Conservation (phyloP, 257 asterid genomes). For the Solanum neorickii region DNA sequence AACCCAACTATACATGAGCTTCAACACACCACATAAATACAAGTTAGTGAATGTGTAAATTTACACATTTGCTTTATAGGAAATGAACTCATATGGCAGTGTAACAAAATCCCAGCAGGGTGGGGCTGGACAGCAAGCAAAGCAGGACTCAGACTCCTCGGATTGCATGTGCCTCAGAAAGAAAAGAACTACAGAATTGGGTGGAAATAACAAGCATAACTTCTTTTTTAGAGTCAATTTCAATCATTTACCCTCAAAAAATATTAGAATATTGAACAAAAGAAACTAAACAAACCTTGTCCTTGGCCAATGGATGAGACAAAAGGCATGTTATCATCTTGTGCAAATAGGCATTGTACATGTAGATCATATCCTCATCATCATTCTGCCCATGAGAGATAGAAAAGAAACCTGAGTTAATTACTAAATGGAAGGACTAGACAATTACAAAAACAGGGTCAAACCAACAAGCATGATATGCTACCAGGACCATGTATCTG, state of each 20-base stretch:
- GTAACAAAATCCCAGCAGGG: neutral
- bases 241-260: neutral
- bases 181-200: neutral
- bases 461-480: neutral
- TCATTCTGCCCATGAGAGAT: constrained; percentile 57
- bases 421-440: neutral
- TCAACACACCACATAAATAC: neutral
- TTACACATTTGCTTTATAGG: neutral
- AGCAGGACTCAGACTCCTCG: neutral
- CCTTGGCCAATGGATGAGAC: constrained; percentile 79
- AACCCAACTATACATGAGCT: neutral
- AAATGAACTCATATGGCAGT: neutral
- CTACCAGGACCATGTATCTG: neutral
- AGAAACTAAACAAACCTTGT: constrained; percentile 55
- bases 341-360: constrained; percentile 90
- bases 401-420: neutral
- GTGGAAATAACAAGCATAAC: neutral
- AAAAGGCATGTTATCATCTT: constrained; percentile 80
- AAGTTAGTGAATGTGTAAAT: neutral
- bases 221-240: neutral
- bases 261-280: constrained; percentile 1
- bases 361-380: constrained; percentile 80
- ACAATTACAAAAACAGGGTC: neutral
- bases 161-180: neutral
- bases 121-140: neutral